These are phyloP conservation scores for Arctostaphylos glauca DNA, from an alignment of 148 eudicot genomes.

Conservation along the genomic window DNA sequence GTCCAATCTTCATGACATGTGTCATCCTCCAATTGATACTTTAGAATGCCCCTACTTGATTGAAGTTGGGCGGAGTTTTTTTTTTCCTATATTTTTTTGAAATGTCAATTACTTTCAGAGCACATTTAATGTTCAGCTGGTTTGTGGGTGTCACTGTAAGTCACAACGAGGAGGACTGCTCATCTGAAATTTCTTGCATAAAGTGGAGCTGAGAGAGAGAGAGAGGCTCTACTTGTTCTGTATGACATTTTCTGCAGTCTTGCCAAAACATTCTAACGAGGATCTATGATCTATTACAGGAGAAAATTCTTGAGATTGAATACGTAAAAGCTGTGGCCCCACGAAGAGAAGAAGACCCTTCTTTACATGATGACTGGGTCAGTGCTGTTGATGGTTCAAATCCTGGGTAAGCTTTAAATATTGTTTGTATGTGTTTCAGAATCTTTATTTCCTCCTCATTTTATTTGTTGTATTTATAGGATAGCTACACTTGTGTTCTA, in stretches of 20 bases:
- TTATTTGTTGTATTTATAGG: background rate
- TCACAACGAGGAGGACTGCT: too few species aligned
- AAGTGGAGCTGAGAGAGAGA: background rate
- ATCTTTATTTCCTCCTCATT: background rate
- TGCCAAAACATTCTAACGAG: slow-evolving; percentile 15
- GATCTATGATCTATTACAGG: slow-evolving; percentile 40
- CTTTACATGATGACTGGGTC: slow-evolving; percentile 93
- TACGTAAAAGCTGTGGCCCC: slow-evolving; percentile 85
- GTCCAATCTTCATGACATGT: background rate
- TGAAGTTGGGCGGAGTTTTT: background rate
- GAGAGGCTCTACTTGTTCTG: background rate
- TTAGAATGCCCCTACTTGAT: background rate
- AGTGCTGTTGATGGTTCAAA: slow-evolving; percentile 86
- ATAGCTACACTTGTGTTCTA: background rate
- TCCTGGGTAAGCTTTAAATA: slow-evolving; percentile 50
- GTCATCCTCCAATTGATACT: background rate
- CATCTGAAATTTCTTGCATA: background rate
- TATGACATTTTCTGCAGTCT: background rate
- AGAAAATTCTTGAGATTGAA: slow-evolving; percentile 85
- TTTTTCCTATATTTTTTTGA: background rate
- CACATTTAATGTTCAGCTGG: background rate
- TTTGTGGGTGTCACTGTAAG: background rate
- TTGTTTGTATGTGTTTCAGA: background rate
- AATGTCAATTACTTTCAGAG: background rate
- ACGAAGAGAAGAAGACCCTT: slow-evolving; percentile 77